Conservation (phyloP, 2,329 filamentous ascomycete species). For the Podosphaera aphanis region DNA sequence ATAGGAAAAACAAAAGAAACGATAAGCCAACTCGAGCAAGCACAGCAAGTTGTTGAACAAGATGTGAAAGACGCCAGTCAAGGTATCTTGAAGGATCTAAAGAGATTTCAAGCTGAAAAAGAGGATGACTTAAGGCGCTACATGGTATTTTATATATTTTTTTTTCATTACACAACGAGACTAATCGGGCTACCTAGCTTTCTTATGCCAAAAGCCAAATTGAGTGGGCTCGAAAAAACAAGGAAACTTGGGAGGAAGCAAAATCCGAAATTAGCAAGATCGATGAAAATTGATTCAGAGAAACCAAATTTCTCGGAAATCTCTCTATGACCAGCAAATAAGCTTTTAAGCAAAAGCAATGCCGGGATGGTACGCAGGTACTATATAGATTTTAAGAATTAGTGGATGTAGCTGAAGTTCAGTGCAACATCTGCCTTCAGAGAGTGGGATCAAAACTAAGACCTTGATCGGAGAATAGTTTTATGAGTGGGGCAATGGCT, state of each 20-base stretch:
- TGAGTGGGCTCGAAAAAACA: conserved; percentile 51
- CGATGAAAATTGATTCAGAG: conserved; percentile 18
- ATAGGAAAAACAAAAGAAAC: conserved; percentile 91
- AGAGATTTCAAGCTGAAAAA: conserved; percentile 84
- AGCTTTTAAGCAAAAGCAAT: no score
- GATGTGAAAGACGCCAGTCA: conserved; percentile 84
- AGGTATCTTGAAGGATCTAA: conserved; percentile 71
- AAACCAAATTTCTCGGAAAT: neutral
- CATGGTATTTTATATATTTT: conserved; percentile 54
- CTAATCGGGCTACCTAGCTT: conserved; percentile 24
- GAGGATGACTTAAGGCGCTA: conserved; percentile 83
- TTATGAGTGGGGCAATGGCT: no score
- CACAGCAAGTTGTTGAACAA: conserved; percentile 63
- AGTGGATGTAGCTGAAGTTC: no score
- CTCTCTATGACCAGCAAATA: no score
- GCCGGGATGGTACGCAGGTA: no score
- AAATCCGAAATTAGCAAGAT: conserved; percentile 49
- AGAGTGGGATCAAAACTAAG: no score
- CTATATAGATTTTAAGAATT: no score
- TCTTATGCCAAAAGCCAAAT: conserved; percentile 50
- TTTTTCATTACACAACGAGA: conserved; percentile 3
- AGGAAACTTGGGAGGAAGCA: conserved; percentile 52
- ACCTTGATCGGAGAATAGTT: no score
- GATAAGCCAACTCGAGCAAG: conserved; percentile 69
- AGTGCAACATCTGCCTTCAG: no score